phyloP scores from a whole-genome alignment of 225 moss, liverwort and hornwort species.

The Sphagnum contortum region DNA sequence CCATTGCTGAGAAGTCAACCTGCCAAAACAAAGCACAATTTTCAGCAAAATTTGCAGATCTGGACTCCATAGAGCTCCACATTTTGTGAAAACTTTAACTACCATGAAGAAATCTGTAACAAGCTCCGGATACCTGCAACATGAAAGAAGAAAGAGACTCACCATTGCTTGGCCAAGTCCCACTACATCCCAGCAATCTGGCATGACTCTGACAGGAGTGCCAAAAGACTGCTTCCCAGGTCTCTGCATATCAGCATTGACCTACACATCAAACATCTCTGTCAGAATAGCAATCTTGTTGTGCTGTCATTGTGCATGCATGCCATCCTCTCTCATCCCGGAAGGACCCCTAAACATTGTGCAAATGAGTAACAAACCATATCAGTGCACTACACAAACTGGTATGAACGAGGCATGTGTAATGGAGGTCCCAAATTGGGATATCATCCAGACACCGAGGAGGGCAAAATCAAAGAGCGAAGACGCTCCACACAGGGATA shows the following conservation, averaged over 20 bases:
- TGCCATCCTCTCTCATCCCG: no score
- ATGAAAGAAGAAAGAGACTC: constrained; percentile 1
- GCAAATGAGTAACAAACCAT: no score
- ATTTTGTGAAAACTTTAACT: neutral
- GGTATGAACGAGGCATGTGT: no score
- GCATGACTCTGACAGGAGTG: constrained; percentile 52
- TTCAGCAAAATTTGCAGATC: neutral
- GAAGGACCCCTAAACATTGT: no score
- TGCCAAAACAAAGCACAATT: constrained; percentile 1
- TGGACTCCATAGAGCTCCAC: neutral
- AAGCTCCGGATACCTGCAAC: neutral
- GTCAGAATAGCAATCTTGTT: neutral
- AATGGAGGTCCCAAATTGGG: no score
- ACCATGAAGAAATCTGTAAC: constrained; percentile 12
- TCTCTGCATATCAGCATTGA: constrained; percentile 34
- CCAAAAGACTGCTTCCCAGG: constrained; percentile 61
- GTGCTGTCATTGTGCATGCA: neutral
- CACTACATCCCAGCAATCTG: constrained; percentile 78
- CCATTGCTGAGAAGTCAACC: constrained; percentile 70
- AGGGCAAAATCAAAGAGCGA: no score
- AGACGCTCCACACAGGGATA: no score
- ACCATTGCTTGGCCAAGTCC: constrained; percentile 99
- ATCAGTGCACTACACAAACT: no score
- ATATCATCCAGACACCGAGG: no score
- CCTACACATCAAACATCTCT: constrained; percentile 14